Evolutionary conservation across 2,329 filamentous ascomycete species (phyloP).

Genomic region (Fusarium kyushuense): DNA sequence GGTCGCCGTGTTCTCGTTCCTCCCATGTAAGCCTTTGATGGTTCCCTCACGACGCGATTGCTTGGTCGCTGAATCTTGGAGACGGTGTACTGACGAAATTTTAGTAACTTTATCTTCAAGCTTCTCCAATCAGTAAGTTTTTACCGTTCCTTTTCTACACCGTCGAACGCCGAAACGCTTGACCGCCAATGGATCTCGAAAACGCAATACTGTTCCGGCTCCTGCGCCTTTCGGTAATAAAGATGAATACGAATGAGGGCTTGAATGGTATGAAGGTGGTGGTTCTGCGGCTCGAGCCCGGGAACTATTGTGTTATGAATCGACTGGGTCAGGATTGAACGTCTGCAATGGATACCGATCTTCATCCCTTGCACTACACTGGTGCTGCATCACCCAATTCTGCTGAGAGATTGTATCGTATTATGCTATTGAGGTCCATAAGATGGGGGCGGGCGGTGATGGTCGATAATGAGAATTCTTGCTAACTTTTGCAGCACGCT

Average conservation of each 20-base stretch:
- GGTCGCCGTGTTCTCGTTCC: conserved; percentile 71
- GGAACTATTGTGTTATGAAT: neutral
- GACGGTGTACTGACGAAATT: conserved; percentile 38
- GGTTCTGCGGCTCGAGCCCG: neutral
- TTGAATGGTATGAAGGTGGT: neutral
- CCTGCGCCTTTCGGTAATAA: neutral
- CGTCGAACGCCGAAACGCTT: conserved; percentile 9
- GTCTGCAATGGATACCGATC: neutral
- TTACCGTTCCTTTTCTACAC: neutral
- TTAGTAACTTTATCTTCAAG: conserved; percentile 71
- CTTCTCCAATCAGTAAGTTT: conserved; percentile 74
- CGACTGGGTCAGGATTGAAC: neutral
- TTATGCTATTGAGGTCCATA: conserved; percentile 7
- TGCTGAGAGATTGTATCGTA: neutral
- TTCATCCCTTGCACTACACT: neutral
- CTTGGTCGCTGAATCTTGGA: neutral
- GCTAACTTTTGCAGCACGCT: conserved; percentile 67
- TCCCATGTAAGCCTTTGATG: conserved; percentile 59
- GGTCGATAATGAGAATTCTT: neutral
- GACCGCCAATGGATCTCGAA: conserved; percentile 35
- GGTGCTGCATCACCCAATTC: neutral
- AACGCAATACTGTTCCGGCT: conserved; percentile 18
- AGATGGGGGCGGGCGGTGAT: neutral
- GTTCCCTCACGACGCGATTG: conserved; percentile 32
- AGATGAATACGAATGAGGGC: neutral